Percentiles rank a stretch among this genome's conserved stretches.
These are phyloP conservation scores for Aspergillus saccharolyticus DNA, from an alignment of 495 filamentous ascomycete species.

Conservation along the genomic window DNA sequence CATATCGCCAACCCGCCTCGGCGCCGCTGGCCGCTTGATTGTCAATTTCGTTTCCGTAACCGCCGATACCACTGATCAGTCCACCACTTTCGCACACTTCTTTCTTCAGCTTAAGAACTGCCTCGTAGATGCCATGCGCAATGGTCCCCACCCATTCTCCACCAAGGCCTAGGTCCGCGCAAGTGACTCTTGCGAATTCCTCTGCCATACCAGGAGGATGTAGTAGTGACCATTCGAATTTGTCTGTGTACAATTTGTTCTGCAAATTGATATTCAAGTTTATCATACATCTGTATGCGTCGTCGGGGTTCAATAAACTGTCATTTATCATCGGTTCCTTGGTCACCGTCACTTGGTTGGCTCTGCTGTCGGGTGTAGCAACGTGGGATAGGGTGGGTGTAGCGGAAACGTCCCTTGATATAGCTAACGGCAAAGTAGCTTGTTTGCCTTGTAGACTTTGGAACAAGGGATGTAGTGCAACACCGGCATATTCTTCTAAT, in stretches of 20 bases:
- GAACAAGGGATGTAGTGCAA: slow-evolving; percentile 89
- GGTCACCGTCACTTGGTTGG: slow-evolving; percentile 35
- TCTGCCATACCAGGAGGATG: slow-evolving; percentile 90
- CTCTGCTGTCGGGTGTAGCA: slow-evolving; percentile 45
- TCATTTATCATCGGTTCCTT: slow-evolving; percentile 42
- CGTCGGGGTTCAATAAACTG: slow-evolving; percentile 73
- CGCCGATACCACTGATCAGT: slow-evolving; percentile 63
- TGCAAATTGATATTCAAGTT: slow-evolving; percentile 87
- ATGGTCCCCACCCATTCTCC: slow-evolving; percentile 95
- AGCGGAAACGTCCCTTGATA: slow-evolving; percentile 48
- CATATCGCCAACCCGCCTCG: slow-evolving; percentile 91
- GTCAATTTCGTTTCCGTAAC: slow-evolving; percentile 72
- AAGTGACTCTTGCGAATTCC: slow-evolving; percentile 84
- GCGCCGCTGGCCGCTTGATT: slow-evolving; percentile 76
- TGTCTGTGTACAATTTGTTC: slow-evolving; percentile 91
- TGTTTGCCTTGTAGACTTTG: slow-evolving; percentile 50
- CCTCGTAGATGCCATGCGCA: slow-evolving; percentile 95
- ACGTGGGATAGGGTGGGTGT: slow-evolving; percentile 43
- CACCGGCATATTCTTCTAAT: slow-evolving; percentile 91
- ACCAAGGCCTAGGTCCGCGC: slow-evolving; percentile 79
- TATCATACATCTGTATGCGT: slow-evolving; percentile 88
- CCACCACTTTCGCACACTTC: slow-evolving; percentile 90
- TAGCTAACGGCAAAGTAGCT: slow-evolving; percentile 29
- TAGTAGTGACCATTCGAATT: slow-evolving; percentile 96
- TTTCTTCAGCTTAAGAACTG: slow-evolving; percentile 87